Conservation (phyloP, 192 early-diverging fungal species). For the Helicostylum pulchrum region DNA sequence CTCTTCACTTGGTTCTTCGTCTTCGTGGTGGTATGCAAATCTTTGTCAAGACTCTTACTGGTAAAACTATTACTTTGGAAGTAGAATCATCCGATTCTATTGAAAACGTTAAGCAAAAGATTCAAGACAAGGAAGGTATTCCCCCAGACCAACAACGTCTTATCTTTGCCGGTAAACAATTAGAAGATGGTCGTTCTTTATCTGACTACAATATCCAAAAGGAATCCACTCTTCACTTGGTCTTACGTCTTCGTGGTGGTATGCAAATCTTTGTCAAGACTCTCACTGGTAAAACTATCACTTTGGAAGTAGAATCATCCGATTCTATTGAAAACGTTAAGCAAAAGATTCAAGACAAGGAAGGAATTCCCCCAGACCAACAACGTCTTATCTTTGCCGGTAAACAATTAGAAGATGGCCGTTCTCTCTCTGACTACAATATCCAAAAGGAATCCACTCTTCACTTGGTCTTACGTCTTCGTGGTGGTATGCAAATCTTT, state of each 20-base stretch:
- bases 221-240: slow-evolving; percentile 78
- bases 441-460: slow-evolving; percentile 82
- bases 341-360: slow-evolving; percentile 95
- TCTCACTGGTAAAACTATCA: slow-evolving; percentile 95
- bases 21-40: slow-evolving; percentile 64
- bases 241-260: slow-evolving; percentile 80
- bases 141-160: slow-evolving; percentile 83
- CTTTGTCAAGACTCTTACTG: slow-evolving; percentile 86
- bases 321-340: slow-evolving; percentile 80
- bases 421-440: slow-evolving; percentile 71
- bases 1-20: slow-evolving; percentile 64
- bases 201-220: slow-evolving; percentile 84
- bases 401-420: slow-evolving; percentile 79
- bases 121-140: slow-evolving; percentile 86
- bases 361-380: slow-evolving; percentile 85
- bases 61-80: slow-evolving; percentile 96
- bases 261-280: slow-evolving; percentile 62
- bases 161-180: slow-evolving; percentile 81
- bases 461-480: slow-evolving; percentile 74
- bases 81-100: slow-evolving; percentile 75
- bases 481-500: slow-evolving; percentile 77
- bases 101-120: slow-evolving; percentile 79
- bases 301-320: slow-evolving; percentile 79
- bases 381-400: slow-evolving; percentile 79
- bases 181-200: slow-evolving; percentile 72